A percentile compares a stretch with the other conserved stretches of the same genome.
These are phyloP conservation scores for Pleurostoma richardsiae DNA, from an alignment of 2,329 filamentous ascomycete species.

Conservation along the genomic window DNA sequence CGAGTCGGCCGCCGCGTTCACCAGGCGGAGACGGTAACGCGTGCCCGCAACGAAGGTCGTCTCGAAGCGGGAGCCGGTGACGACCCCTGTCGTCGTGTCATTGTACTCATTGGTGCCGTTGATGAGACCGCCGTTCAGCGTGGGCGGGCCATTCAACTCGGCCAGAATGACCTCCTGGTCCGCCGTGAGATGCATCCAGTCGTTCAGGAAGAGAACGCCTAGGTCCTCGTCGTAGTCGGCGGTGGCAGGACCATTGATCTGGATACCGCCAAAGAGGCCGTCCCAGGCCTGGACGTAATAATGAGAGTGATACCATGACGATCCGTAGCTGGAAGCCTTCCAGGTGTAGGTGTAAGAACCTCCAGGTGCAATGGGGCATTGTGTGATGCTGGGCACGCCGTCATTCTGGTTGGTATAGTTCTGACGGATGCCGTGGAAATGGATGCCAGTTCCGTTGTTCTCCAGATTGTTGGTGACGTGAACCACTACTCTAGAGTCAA, in stretches of 20 bases:
- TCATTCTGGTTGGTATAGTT: slow-evolving; percentile 24
- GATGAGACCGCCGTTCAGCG: slow-evolving; percentile 17
- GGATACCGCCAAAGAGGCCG: slow-evolving; percentile 58
- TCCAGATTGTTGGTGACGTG: slow-evolving; percentile 24
- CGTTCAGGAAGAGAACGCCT: slow-evolving; percentile 39
- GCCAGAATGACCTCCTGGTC: slow-evolving; percentile 7
- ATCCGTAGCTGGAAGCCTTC: slow-evolving; percentile 46
- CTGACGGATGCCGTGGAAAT: slow-evolving; percentile 33
- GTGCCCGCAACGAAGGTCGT: slow-evolving; percentile 23
- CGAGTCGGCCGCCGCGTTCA: slow-evolving; percentile 25
- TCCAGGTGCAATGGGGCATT: slow-evolving; percentile 46
- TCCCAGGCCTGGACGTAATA: slow-evolving; percentile 31
- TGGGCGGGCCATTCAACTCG: slow-evolving; percentile 8
- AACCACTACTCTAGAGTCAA: slow-evolving; percentile 13
- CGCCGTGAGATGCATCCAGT: slow-evolving; percentile 36
- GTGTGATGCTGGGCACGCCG: slow-evolving; percentile 30
- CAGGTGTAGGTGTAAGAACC: slow-evolving; percentile 50
- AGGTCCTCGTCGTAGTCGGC: slow-evolving; percentile 44
- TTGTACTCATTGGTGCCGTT: slow-evolving; percentile 20
- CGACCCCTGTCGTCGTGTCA: slow-evolving; percentile 19
- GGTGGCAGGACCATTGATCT: slow-evolving; percentile 43
- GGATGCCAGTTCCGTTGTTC: slow-evolving; percentile 28
- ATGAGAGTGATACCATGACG: slow-evolving; percentile 58
- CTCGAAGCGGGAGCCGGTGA: slow-evolving; percentile 17
- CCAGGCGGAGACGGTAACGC: slow-evolving; percentile 23